Percentiles rank a stretch among this genome's conserved stretches.
phyloP scores from a whole-genome alignment of 306 rosid species.

The Malus sieversii region DNA sequence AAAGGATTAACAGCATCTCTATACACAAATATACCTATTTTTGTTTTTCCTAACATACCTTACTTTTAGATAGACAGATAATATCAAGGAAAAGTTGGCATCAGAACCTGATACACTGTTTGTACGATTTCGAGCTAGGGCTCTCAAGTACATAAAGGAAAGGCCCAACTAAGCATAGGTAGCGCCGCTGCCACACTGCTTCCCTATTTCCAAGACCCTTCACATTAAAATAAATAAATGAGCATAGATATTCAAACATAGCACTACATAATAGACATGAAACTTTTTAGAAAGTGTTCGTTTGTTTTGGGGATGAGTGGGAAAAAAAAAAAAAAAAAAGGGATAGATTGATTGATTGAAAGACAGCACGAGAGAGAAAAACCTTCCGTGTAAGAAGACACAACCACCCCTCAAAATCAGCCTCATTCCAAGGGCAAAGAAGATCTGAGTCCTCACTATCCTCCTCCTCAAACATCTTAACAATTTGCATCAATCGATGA shows the following conservation, averaged over 20 bases:
- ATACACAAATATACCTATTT: neutral
- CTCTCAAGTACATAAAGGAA: conserved; percentile 80
- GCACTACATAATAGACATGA: neutral
- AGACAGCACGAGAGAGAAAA: conserved; percentile 12
- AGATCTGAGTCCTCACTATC: conserved; percentile 53
- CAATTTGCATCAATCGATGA: conserved; percentile 82
- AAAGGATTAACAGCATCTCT: neutral
- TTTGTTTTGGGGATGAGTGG: neutral
- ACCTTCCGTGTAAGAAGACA: conserved; percentile 86
- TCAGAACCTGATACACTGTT: conserved; percentile 66
- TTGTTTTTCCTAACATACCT: neutral
- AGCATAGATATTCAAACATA: neutral
- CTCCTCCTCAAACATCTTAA: conserved; percentile 62
- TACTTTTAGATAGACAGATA: neutral
- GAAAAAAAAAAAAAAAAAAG: neutral
- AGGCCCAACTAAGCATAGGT: conserved; percentile 82
- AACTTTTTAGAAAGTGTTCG: neutral
- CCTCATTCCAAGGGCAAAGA: conserved; percentile 67
- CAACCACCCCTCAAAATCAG: conserved; percentile 94
- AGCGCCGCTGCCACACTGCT: conserved; percentile 89
- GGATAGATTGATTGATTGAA: neutral
- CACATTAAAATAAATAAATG: conserved; percentile 14
- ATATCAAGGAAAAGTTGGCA: conserved; percentile 14
- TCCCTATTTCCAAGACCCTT: conserved; percentile 96
- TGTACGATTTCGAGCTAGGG: conserved; percentile 80